Evolutionary conservation across 2,329 filamentous ascomycete species (phyloP).

Genomic region (Thielaviopsis euricoi): DNA sequence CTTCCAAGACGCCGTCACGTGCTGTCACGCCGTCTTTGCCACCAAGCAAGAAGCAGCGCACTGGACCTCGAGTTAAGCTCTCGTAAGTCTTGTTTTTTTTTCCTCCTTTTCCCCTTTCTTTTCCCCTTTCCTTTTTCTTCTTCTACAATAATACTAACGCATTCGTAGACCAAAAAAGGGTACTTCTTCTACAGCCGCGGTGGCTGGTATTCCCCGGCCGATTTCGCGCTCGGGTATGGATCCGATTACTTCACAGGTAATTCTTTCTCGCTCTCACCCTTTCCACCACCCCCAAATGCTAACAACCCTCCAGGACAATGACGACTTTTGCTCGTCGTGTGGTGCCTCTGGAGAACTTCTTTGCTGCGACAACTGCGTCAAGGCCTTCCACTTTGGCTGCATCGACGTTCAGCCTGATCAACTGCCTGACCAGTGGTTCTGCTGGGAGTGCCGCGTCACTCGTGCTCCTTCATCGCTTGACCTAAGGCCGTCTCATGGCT

Average conservation of each 20-base stretch:
- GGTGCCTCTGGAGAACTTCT: constrained; percentile 69
- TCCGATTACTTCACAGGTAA: constrained; percentile 30
- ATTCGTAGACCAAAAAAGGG: constrained; percentile 52
- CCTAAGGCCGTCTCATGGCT: constrained; percentile 23
- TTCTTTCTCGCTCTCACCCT: background rate
- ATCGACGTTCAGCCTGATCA: constrained; percentile 56
- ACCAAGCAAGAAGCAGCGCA: constrained; percentile 42
- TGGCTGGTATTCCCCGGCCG: constrained; percentile 50
- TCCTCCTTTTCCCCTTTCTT: constrained; percentile 7
- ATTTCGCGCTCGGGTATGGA: constrained; percentile 24
- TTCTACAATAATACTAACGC: constrained; percentile 21
- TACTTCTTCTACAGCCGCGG: constrained; percentile 31
- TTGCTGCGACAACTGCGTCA: constrained; percentile 83
- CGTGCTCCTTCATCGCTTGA: constrained; percentile 17
- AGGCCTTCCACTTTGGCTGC: constrained; percentile 81
- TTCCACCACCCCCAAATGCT: background rate
- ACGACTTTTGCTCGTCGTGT: constrained; percentile 81
- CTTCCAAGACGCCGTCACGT: constrained; percentile 36
- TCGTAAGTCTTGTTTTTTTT: constrained; percentile 38
- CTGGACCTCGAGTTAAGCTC: constrained; percentile 48
- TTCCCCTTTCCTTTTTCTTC: background rate
- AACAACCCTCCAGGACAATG: constrained; percentile 45
- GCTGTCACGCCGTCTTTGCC: constrained; percentile 41
- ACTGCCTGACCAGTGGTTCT: constrained; percentile 69
- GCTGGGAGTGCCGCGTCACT: constrained; percentile 47